Evolutionary conservation across 768 basidiomycete species (phyloP).

Genomic region (Cubamyces sp.): DNA sequence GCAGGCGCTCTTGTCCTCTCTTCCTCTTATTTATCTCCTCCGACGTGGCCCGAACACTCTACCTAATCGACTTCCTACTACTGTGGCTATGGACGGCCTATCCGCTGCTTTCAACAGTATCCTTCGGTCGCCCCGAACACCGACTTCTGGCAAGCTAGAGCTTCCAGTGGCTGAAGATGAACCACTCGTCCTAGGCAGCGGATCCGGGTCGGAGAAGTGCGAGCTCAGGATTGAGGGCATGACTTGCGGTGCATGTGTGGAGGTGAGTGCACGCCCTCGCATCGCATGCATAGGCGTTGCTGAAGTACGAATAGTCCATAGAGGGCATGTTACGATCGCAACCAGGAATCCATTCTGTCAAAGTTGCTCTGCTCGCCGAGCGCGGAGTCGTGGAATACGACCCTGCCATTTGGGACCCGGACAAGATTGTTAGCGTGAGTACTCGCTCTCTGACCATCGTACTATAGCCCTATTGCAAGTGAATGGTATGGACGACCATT

Average conservation of each 20-base stretch:
- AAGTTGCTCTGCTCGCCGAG: constrained; percentile 97
- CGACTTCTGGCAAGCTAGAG: constrained; percentile 33
- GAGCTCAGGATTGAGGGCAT: constrained; percentile 87
- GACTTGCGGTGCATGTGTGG: constrained; percentile 89
- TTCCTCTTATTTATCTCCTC: constrained; percentile 17
- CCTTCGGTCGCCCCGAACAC: constrained; percentile 13
- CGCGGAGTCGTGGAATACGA: constrained; percentile 92
- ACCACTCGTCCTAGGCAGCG: constrained; percentile 33
- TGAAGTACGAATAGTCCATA: constrained; percentile 57
- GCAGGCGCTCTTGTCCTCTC: constrained; percentile 25
- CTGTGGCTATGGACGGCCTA: constrained; percentile 21
- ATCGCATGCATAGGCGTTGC: not conserved
- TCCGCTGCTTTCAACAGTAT: constrained; percentile 21
- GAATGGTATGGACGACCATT: too few relatives aligned
- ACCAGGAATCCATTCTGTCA: constrained; percentile 87
- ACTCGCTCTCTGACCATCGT: not conserved
- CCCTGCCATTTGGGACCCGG: constrained; percentile 74
- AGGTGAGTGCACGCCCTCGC: constrained; percentile 52
- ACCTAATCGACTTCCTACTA: constrained; percentile 8
- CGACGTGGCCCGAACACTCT: not conserved
- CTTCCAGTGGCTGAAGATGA: constrained; percentile 34
- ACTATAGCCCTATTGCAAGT: not conserved
- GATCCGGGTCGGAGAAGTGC: constrained; percentile 52
- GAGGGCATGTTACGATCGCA: constrained; percentile 82
- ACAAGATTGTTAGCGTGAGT: constrained; percentile 77